Conservation (phyloP, 768 basidiomycete genomes). For the Favolaschia claudopus region DNA sequence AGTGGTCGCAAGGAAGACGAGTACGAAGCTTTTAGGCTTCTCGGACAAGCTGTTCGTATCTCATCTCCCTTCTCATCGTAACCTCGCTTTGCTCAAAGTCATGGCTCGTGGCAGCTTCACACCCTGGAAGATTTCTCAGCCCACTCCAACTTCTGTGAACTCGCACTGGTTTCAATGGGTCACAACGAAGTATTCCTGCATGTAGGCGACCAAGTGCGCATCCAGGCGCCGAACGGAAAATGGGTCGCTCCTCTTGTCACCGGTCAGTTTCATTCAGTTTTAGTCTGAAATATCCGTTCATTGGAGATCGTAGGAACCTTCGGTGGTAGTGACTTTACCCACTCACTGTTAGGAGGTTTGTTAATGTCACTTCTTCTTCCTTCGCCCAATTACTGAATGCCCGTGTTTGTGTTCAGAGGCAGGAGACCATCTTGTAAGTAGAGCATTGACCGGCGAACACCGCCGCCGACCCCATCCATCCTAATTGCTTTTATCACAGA, state of each 20-base stretch:
- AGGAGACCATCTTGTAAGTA: conserved; percentile 33
- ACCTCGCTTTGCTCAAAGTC: neutral
- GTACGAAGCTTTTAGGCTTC: conserved; percentile 81
- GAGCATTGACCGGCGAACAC: neutral
- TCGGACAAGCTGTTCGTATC: conserved; percentile 69
- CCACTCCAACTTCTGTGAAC: conserved; percentile 91
- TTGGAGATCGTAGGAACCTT: conserved; percentile 62
- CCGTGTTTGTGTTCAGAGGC: conserved; percentile 37
- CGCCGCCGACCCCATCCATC: neutral
- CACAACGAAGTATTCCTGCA: conserved; percentile 83
- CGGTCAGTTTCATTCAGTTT: conserved; percentile 42
- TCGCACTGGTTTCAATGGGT: conserved; percentile 78
- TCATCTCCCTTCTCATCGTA: conserved; percentile 7
- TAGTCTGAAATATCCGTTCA: neutral
- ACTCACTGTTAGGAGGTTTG: conserved; percentile 78
- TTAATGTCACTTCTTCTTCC: neutral
- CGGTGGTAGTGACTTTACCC: conserved; percentile 80
- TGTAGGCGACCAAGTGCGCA: conserved; percentile 80
- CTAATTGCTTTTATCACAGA: conserved; percentile 18
- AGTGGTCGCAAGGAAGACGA: conserved; percentile 68
- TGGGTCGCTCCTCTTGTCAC: conserved; percentile 86
- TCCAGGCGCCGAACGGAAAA: conserved; percentile 78
- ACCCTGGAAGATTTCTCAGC: conserved; percentile 89
- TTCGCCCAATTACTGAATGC: neutral
- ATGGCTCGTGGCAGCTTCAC: conserved; percentile 57